Evolutionary conservation across 768 basidiomycete genomes (phyloP), one percentile per base, ranked within the genome.

Genomic region (Hortiboletus campestris): DNA sequence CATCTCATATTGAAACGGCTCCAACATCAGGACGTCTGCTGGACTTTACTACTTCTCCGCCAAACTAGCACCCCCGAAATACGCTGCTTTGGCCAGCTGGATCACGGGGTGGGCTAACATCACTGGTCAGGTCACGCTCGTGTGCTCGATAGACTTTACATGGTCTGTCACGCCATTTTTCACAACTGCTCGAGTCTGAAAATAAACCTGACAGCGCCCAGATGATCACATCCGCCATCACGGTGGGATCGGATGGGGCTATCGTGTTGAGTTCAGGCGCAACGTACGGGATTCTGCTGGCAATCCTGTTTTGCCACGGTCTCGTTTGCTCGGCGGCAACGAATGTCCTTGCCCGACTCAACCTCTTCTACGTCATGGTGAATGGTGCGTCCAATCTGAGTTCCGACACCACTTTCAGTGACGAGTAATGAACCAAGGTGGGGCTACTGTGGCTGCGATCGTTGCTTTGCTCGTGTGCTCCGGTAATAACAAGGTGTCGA

Each of bases 1-100:
- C 3, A 29, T 55, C 31, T 12, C 34, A 38, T n/a, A 31, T 22
- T 22, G 44, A 46, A 45, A 51, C 25, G 31, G 41, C 10, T 47
- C 36, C 41, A 46, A 46, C 25, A 19, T 36, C 19, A 89, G 88
- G 49, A 90, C 88, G 22, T 89, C 88, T 58, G 88, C 88, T 8
- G 88, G 88, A 0, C 74, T 90, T 17, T 89, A 89, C 67, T 90
- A 89, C 67, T 89, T 89, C 69, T 85, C 88, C 2, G 85, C 88
- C 0, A 89, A 86, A 64, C 69, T 90, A 42, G 88, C 88, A 3
- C 84, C 86, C 1, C 77, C 78, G 7, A 75, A 78, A 62, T 82
- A 83, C 52, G 77, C 84, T 3, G 77, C 85, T 8, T 70, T 90
- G 49, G 82, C 85, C 2, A 84, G 85, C 59, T 79, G 76, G 76